A percentile compares a stretch with the other conserved stretches of the same genome.
Evolutionary conservation across 225 moss, liverwort and hornwort genomes (phyloP).

Genomic region (Straminergon stramineum): DNA sequence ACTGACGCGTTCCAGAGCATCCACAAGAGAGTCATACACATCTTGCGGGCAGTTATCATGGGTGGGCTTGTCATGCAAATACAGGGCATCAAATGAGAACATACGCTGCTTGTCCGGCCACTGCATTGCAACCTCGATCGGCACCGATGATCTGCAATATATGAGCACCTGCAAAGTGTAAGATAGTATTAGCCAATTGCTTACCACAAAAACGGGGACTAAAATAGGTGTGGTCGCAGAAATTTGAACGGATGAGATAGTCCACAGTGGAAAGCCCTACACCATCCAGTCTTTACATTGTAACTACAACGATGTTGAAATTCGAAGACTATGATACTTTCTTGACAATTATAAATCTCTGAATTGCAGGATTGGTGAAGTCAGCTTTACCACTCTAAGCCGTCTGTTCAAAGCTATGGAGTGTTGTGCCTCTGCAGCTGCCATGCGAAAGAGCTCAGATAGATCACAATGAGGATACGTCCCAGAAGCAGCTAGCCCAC

Average conservation of each 20-base stretch:
- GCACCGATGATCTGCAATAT: constrained; percentile 89
- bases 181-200: not conserved
- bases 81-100: constrained; percentile 83
- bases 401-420: constrained; percentile 30
- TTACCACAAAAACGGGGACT: not conserved
- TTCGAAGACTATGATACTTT: not conserved
- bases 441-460: constrained; percentile 60
- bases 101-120: constrained; percentile 63
- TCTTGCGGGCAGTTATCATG: constrained; percentile 72
- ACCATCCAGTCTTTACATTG: not conserved
- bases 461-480: constrained; percentile 57
- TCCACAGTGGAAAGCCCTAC: not conserved
- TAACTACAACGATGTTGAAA: not conserved
- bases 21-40: constrained; percentile 88
- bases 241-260: not conserved
- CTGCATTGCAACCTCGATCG: constrained; percentile 56
- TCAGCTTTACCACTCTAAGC: constrained; percentile 34
- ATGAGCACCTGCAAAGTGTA: constrained; percentile 48
- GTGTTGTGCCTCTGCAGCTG: constrained; percentile 55
- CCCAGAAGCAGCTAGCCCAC: constrained; percentile 50
- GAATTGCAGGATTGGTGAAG: not conserved
- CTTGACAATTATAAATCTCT: not conserved
- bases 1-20: constrained; percentile 86
- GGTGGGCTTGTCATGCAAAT: constrained; percentile 85
- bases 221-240: not conserved